Percentiles rank a stretch among this genome's conserved stretches.
Conservation (phyloP, 371 early-diverging fungal species). For the Fennellomyces sp. region DNA sequence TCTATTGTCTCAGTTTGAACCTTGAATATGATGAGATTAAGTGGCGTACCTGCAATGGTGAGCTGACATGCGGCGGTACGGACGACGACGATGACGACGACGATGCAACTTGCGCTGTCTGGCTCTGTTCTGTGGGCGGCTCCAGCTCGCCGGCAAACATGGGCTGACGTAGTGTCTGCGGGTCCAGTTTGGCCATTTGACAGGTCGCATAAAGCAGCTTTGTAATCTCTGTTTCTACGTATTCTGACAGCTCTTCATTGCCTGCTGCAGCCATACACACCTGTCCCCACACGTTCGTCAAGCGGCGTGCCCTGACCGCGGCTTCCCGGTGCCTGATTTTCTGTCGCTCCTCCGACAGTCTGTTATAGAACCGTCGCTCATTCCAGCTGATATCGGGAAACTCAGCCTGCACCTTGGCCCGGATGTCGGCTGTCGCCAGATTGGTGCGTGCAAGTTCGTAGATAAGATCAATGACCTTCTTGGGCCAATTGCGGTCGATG, state of each 20-base stretch:
- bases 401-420: constrained; percentile 51
- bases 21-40: too few species aligned
- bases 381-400: constrained; percentile 66
- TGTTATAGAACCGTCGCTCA: constrained; percentile 66
- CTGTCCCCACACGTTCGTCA: constrained; percentile 34
- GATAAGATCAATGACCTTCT: constrained; percentile 57
- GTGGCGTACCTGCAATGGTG: background rate
- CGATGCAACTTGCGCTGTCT: background rate
- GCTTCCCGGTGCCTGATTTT: constrained; percentile 57
- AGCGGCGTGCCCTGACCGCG: constrained; percentile 41
- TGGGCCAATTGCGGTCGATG: constrained; percentile 62
- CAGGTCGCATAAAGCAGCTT: constrained; percentile 38
- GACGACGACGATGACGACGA: background rate
- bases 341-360: constrained; percentile 62
- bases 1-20: background rate
- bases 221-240: constrained; percentile 32
- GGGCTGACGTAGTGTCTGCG: constrained; percentile 27
- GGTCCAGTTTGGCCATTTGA: constrained; percentile 49
- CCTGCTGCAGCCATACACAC: constrained; percentile 44
- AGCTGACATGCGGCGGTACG: background rate
- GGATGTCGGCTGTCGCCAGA: constrained; percentile 59
- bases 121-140: background rate
- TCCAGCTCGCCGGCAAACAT: constrained; percentile 13
- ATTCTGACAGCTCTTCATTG: constrained; percentile 39
- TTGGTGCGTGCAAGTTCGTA: constrained; percentile 48